Conservation (phyloP, 345 rosid species). For the Diplotaxis tenuifolia region DNA sequence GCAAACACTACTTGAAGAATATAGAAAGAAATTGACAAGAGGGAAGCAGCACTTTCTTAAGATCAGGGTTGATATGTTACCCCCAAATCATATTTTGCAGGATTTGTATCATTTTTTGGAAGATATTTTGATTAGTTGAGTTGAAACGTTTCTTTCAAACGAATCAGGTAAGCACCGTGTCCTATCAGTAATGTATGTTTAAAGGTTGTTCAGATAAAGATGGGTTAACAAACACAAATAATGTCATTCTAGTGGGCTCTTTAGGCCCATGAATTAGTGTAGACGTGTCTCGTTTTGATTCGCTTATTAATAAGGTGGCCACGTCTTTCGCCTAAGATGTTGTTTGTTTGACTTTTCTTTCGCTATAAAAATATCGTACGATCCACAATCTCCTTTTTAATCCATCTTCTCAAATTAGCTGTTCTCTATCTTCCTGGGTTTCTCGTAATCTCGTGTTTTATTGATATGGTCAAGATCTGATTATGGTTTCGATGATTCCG, state of each 20-base stretch:
- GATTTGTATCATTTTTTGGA: background rate
- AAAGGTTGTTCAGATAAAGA: background rate
- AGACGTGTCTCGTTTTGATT: background rate
- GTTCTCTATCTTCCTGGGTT: background rate
- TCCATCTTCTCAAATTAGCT: slow-evolving; percentile 11
- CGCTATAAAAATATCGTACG: background rate
- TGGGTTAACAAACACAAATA: background rate
- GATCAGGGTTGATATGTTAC: no score
- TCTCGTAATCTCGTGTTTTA: background rate
- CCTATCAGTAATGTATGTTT: background rate
- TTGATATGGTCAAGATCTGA: slow-evolving; percentile 8
- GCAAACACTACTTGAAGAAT: background rate
- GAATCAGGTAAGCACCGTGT: background rate
- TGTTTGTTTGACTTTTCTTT: slow-evolving; percentile 16
- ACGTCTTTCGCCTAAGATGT: slow-evolving; percentile 23
- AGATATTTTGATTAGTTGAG: background rate
- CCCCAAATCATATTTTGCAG: background rate
- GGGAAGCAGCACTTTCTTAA: background rate
- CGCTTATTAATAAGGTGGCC: background rate
- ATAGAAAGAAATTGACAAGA: background rate
- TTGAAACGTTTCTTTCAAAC: background rate
- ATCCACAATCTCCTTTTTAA: background rate
- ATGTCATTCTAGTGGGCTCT: background rate
- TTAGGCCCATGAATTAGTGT: background rate
- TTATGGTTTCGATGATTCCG: slow-evolving; percentile 14